phyloP scores from a whole-genome alignment of 495 filamentous ascomycete species.

The Talaromyces adpressus region DNA sequence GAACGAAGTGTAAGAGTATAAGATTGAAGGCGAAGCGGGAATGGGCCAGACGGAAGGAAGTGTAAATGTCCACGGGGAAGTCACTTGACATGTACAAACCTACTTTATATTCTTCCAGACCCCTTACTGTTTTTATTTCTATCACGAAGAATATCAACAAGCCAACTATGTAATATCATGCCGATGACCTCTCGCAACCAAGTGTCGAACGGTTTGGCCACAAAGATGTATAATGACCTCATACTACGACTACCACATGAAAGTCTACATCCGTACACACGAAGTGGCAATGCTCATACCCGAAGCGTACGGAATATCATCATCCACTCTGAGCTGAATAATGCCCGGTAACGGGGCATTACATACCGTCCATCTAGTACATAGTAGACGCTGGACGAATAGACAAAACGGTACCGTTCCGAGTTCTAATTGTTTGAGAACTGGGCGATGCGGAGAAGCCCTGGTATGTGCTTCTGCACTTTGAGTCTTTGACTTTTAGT shows the following conservation, averaged over 20 bases:
- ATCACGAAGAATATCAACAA: too few relatives aligned
- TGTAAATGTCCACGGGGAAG: not conserved
- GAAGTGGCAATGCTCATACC: not conserved
- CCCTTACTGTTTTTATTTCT: not conserved
- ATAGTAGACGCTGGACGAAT: not conserved
- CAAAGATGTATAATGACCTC: conserved; percentile 3
- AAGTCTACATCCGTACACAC: not conserved
- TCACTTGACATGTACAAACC: not conserved
- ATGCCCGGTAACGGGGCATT: not conserved
- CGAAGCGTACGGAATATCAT: not conserved
- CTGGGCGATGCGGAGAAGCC: not conserved
- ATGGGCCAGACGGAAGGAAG: not conserved
- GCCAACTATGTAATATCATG: not conserved
- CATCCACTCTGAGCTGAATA: not conserved
- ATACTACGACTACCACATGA: not conserved
- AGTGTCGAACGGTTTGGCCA: not conserved
- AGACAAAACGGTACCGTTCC: not conserved
- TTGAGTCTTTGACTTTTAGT: not conserved
- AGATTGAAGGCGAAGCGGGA: not conserved
- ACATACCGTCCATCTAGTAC: not conserved
- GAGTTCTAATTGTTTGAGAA: not conserved
- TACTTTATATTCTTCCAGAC: not conserved
- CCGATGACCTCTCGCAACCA: not conserved
- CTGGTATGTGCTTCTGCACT: not conserved
- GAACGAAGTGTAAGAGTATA: not conserved